Conservation (phyloP, 1,284 basidiomycete genomes). For the Nidula niveotomentosa region DNA sequence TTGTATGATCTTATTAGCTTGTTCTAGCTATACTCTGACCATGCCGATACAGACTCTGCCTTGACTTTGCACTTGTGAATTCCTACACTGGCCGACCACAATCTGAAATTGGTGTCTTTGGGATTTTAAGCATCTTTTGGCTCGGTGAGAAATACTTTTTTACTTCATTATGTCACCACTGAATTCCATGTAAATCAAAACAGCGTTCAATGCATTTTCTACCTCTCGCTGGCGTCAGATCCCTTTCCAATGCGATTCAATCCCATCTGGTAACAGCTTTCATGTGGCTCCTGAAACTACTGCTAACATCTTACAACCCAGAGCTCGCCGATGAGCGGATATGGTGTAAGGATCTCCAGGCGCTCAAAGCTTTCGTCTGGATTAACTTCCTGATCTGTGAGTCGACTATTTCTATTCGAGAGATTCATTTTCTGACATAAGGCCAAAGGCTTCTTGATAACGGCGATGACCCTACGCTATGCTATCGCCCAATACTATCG, state of each 20-base stretch:
- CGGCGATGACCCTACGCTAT: conserved; percentile 41
- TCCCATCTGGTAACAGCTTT: conserved; percentile 38
- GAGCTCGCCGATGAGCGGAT: conserved; percentile 43
- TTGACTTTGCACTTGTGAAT: conserved; percentile 41
- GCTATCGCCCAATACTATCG: conserved; percentile 37
- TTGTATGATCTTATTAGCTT: conserved; percentile 29
- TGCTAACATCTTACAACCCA: conserved; percentile 10
- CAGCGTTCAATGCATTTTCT: conserved; percentile 61
- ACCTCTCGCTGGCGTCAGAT: conserved; percentile 52
- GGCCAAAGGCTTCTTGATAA: conserved; percentile 40
- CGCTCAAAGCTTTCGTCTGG: conserved; percentile 58
- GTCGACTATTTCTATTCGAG: conserved; percentile 17
- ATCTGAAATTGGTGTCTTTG: conserved; percentile 45
- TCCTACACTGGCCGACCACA: conserved; percentile 45
- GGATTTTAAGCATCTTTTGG: conserved; percentile 50
- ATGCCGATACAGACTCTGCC: conserved; percentile 30
- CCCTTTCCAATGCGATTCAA: conserved; percentile 44
- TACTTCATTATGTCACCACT: background rate
- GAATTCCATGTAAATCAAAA: background rate
- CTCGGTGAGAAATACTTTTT: conserved; percentile 35
- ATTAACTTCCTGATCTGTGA: conserved; percentile 51
- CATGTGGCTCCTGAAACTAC: background rate
- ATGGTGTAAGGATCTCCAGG: conserved; percentile 57
- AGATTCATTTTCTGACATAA: background rate
- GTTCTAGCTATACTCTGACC: too few relatives aligned